Conservation (phyloP, 768 basidiomycete species). For the Lactarius indigo region DNA sequence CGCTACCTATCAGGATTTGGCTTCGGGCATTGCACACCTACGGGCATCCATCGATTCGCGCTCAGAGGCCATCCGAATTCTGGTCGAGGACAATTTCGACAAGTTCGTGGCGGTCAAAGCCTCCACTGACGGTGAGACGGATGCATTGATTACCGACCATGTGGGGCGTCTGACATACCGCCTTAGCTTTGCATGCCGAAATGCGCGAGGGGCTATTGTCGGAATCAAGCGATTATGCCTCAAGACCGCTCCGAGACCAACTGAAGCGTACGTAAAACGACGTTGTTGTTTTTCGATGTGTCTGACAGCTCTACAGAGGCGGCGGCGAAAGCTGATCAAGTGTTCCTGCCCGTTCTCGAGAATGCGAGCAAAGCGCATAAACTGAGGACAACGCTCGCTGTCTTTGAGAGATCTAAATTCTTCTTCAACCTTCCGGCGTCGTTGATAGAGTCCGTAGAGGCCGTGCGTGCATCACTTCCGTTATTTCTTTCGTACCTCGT, state of each 20-base stretch:
- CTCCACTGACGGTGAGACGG: slow-evolving; percentile 78
- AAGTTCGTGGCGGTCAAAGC: slow-evolving; percentile 97
- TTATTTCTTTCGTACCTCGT: neutral
- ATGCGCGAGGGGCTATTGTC: slow-evolving; percentile 89
- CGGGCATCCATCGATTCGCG: slow-evolving; percentile 81
- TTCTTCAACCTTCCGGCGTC: slow-evolving; percentile 97
- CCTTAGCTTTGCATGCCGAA: slow-evolving; percentile 77
- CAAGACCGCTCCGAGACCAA: slow-evolving; percentile 75
- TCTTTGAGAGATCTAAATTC: slow-evolving; percentile 96
- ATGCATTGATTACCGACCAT: neutral
- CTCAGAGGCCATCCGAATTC: slow-evolving; percentile 88
- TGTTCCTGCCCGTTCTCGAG: slow-evolving; percentile 93
- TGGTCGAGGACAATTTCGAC: slow-evolving; percentile 98
- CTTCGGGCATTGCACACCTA: slow-evolving; percentile 69
- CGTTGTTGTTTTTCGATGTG: slow-evolving; percentile 1
- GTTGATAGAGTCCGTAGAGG: slow-evolving; percentile 84
- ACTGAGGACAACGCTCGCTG: slow-evolving; percentile 85
- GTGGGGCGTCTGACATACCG: neutral
- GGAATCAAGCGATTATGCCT: slow-evolving; percentile 74
- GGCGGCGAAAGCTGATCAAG: slow-evolving; percentile 90
- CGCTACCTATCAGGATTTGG: slow-evolving; percentile 90
- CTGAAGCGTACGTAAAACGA: slow-evolving; percentile 63
- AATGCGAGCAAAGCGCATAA: slow-evolving; percentile 94
- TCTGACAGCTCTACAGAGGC: slow-evolving; percentile 51
- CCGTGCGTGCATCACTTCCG: slow-evolving; percentile 46